Conservation (phyloP, 2,329 filamentous ascomycete genomes). For the Aspergillus awamori region DNA sequence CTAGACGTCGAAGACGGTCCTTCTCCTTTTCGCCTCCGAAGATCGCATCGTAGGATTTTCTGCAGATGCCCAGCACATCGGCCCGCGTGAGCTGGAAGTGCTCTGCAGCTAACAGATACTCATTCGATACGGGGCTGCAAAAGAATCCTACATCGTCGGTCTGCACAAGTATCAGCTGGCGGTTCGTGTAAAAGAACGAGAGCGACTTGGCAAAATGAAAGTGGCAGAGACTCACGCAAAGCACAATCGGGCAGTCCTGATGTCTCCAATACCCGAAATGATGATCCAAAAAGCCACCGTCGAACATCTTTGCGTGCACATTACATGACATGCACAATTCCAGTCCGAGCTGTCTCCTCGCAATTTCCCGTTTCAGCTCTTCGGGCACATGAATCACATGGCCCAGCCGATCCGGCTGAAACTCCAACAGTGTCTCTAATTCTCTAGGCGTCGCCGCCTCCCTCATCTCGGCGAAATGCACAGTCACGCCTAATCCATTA, state of each 20-base stretch:
- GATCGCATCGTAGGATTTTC: constrained; percentile 64
- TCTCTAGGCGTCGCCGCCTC: constrained; percentile 62
- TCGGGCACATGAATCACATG: constrained; percentile 77
- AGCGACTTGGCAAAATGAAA: neutral
- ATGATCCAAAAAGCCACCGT: constrained; percentile 66
- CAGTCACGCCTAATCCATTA: constrained; percentile 64
- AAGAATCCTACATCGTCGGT: constrained; percentile 86
- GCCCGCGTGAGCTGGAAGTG: constrained; percentile 63
- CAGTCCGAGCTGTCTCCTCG: constrained; percentile 60
- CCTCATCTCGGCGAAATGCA: constrained; percentile 76
- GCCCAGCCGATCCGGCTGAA: constrained; percentile 69
- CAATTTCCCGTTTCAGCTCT: constrained; percentile 60
- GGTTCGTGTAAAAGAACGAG: neutral
- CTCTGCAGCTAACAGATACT: constrained; percentile 71
- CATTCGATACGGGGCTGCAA: constrained; percentile 73
- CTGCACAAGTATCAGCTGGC: constrained; percentile 46
- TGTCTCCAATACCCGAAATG: constrained; percentile 76
- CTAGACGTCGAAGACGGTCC: constrained; percentile 26
- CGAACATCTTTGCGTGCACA: constrained; percentile 72
- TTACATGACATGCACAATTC: constrained; percentile 83
- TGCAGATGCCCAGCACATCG: constrained; percentile 60
- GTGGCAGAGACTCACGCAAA: constrained; percentile 62
- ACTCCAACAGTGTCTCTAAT: constrained; percentile 65
- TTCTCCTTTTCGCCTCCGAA: constrained; percentile 68
- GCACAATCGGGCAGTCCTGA: constrained; percentile 62